Base-by-base conservation (phyloP, 148 eudicot species). In the Camellia granthamiana region DNA sequence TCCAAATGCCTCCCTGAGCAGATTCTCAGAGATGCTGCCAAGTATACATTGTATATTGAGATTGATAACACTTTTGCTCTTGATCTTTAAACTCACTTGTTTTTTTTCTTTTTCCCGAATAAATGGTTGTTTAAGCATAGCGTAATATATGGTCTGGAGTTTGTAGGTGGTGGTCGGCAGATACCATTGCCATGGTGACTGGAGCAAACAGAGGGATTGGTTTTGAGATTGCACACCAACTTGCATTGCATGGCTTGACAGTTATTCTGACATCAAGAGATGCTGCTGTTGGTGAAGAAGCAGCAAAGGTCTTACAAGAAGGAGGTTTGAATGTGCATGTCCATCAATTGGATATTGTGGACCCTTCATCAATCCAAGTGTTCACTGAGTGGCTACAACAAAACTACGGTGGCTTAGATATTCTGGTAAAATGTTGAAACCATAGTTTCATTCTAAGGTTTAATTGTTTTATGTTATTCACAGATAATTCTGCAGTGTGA, bases 121-220 rank as follows among this genome's bases (percentile, higher is more conserved):
- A 14, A 54, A 23, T 15, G 13, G 23, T 16, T 12, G 21, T 75
- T 5, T 52, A 61, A 58, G 59, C 60, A 65, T 66, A 66, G 52
- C 47, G 18, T 52, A 9, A 15, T 66, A 16, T 76, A 60, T 69
- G 41, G 41, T 6, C 38, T 74, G 79, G 76, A 47, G 49, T 65
- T 70, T 83, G 42, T 81, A 95, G 99, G 88, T 96, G 98, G 99
- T 96, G 99, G 99, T 90, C 90, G 19, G 44, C 85, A 52, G 91
- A 87, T 68, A 92, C 95, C 30, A 79, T 93, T 84, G 97, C 92
- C 23, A 90, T 93, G 76, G 99, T 96, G 85, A 96, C 99, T 44
- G 99, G 99, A 44, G 89, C 97, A 67, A 96, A 96, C 82, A 86
- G 99, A 83, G 99, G 99, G 83, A 96, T 96, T 58, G 99, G 99